Evolutionary conservation across 2,329 filamentous ascomycete species (phyloP).

Genomic region (Zymoseptoria tritici): DNA sequence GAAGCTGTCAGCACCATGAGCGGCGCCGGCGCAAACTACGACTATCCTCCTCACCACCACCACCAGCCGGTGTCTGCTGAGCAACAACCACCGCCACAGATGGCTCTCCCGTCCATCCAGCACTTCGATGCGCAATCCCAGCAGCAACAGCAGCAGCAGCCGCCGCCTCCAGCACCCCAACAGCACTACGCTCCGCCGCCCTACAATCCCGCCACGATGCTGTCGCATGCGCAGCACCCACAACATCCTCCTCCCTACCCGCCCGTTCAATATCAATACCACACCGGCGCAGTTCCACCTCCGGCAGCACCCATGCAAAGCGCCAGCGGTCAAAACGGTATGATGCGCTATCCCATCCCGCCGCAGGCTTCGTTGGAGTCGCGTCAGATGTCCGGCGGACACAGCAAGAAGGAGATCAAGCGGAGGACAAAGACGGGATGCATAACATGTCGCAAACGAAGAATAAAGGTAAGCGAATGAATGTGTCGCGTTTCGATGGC

Average conservation of each 20-base stretch:
- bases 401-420: conserved; percentile 69
- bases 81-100: conserved; percentile 4
- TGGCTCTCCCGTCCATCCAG: conserved; percentile 21
- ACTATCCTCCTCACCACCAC: neutral
- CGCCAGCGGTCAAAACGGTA: conserved; percentile 15
- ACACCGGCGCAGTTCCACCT: conserved; percentile 13
- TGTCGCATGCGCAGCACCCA: conserved; percentile 2
- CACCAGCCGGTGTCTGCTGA: neutral
- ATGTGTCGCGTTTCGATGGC: neutral
- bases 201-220: conserved; percentile 17
- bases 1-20: neutral
- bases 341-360: conserved; percentile 51
- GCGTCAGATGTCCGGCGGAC: conserved; percentile 50
- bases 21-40: neutral
- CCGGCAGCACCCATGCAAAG: conserved; percentile 16
- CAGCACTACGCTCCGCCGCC: conserved; percentile 15
- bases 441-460: conserved; percentile 49
- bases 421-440: conserved; percentile 55
- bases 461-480: conserved; percentile 59
- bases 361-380: conserved; percentile 39
- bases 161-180: conserved; percentile 1
- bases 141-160: conserved; percentile 15
- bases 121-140: conserved; percentile 14
- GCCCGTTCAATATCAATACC: conserved; percentile 20
- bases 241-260: conserved; percentile 18